phyloP scores from a whole-genome alignment of 2,329 filamentous ascomycete genomes.

The Calycina herbarum region DNA sequence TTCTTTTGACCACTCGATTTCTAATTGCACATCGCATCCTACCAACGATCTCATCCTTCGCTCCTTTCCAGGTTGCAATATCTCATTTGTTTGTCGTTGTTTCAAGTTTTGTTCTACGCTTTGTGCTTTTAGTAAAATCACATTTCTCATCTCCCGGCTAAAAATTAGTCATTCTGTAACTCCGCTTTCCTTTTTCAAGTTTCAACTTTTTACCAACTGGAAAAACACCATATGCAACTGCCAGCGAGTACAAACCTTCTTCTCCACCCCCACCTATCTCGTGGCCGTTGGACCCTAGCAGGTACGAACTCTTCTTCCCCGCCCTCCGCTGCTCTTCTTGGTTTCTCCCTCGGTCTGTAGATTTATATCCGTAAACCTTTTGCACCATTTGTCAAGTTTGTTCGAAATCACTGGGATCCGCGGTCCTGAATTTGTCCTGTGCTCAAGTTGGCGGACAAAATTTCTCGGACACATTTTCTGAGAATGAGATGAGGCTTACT shows the following conservation, averaged over 20 bases:
- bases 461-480: not conserved
- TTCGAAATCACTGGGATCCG: not conserved
- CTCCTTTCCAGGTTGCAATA: not conserved
- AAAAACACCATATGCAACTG: not conserved
- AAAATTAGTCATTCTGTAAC: not conserved
- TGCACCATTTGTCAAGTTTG: not conserved
- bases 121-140: not conserved
- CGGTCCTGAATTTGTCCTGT: not conserved
- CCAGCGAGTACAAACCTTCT: not conserved
- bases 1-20: not conserved
- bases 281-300: not conserved
- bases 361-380: not conserved
- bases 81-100: not conserved
- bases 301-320: not conserved
- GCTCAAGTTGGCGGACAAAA: not conserved
- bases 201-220: too few species aligned
- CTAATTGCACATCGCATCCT: not conserved
- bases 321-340: not conserved
- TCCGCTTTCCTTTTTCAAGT: not conserved
- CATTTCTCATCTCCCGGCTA: not conserved
- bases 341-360: not conserved
- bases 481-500: not conserved
- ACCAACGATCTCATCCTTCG: not conserved
- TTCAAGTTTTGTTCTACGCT: not conserved
- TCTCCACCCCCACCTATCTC: not conserved